These are phyloP conservation scores for Cladosporium sp. DNA, from an alignment of 2,329 filamentous ascomycete species.

Conservation along the genomic window DNA sequence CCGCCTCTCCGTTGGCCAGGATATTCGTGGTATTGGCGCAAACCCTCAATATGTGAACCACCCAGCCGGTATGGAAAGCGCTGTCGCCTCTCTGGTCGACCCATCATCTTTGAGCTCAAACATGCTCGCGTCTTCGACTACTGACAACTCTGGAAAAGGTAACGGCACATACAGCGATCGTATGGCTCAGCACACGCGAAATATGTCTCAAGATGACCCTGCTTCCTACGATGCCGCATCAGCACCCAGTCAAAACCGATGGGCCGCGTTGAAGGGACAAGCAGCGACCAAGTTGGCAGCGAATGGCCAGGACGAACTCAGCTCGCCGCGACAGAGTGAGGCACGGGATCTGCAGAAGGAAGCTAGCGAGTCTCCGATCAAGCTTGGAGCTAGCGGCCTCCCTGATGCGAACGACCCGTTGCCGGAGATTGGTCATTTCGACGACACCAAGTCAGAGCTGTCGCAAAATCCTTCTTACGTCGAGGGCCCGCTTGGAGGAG, in stretches of 20 bases:
- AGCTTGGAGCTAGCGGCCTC: conserved; percentile 65
- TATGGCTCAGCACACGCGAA: conserved; percentile 18
- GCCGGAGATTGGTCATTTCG: conserved; percentile 69
- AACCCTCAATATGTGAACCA: conserved; percentile 75
- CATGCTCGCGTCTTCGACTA: conserved; percentile 20
- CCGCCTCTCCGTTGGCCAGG: conserved; percentile 40
- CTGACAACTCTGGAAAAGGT: conserved; percentile 4
- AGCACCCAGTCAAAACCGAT: conserved; percentile 30
- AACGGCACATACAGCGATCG: conserved; percentile 20
- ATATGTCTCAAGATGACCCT: conserved; percentile 25
- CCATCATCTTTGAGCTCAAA: conserved; percentile 65
- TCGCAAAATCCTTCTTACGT: conserved; percentile 83
- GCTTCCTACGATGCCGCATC: conserved; percentile 29
- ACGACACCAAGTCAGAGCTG: conserved; percentile 59
- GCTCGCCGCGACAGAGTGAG: conserved; percentile 52
- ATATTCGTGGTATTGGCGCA: conserved; percentile 65
- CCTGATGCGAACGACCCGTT: conserved; percentile 67
- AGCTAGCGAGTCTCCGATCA: conserved; percentile 30
- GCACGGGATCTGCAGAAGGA: conserved; percentile 31
- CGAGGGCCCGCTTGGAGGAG: conserved; percentile 65
- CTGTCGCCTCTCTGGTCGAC: conserved; percentile 83
- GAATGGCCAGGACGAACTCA: conserved; percentile 12
- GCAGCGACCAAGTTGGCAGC: conserved; percentile 33
- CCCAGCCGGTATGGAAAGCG: conserved; percentile 73
- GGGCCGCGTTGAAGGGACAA: conserved; percentile 38